Conservation (phyloP, 192 early-diverging fungal genomes). For the Backusella australiensis region DNA sequence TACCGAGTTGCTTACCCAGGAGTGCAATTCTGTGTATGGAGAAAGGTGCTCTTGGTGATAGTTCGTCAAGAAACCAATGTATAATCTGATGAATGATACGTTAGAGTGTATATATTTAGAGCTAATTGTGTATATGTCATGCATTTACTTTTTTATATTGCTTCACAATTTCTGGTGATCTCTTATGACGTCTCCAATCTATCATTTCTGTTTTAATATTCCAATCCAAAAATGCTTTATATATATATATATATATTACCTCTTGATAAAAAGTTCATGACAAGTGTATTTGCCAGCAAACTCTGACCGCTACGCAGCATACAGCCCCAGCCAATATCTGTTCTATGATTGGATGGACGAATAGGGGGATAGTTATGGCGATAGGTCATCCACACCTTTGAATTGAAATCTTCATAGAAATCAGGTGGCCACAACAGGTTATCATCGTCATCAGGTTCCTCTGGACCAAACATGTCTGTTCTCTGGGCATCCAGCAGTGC, state of each 20-base stretch:
- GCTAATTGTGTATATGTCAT: too few species aligned
- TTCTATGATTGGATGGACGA: conserved; percentile 68
- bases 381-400: conserved; percentile 91
- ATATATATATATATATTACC: conserved; percentile 36
- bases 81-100: conserved; percentile 18
- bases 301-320: conserved; percentile 96
- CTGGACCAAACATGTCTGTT: conserved; percentile 19
- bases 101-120: too few species aligned
- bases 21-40: conserved; percentile 91
- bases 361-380: conserved; percentile 86
- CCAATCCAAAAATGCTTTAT: too few species aligned
- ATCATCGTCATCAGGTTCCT: background rate
- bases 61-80: conserved; percentile 80
- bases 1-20: conserved; percentile 78
- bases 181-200: conserved; percentile 46
- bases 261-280: conserved; percentile 75
- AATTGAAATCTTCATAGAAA: conserved; percentile 78
- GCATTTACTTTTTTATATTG: conserved; percentile 40
- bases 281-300: conserved; percentile 81
- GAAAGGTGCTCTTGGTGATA: conserved; percentile 65
- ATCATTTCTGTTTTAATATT: background rate
- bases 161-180: conserved; percentile 37
- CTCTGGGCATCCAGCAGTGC: conserved; percentile 29
- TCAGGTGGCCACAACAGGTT: conserved; percentile 33
- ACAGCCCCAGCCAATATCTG: conserved; percentile 94